These are phyloP conservation scores for Rosa rugosa DNA, from an alignment of 306 rosid species.

Conservation along the genomic window DNA sequence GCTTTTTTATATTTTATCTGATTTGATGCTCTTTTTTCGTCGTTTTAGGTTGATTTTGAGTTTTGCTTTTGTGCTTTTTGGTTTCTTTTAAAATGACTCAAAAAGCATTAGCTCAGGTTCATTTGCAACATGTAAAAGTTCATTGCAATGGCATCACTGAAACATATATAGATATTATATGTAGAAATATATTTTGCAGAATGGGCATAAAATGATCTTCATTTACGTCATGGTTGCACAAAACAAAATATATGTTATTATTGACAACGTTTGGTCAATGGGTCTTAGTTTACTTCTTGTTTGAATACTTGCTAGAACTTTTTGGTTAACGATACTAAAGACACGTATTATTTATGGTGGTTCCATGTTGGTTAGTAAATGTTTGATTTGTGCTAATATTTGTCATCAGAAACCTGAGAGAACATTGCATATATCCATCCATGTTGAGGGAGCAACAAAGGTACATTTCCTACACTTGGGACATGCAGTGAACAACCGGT, in stretches of 20 bases:
- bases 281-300: background rate
- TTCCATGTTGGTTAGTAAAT: background rate
- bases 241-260: background rate
- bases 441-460: conserved; percentile 97
- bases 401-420: conserved; percentile 81
- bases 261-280: background rate
- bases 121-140: background rate
- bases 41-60: background rate
- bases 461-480: conserved; percentile 40
- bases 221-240: background rate
- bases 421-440: conserved; percentile 69
- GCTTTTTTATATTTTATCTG: background rate
- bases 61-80: background rate
- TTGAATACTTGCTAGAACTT: background rate
- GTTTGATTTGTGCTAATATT: conserved; percentile 29
- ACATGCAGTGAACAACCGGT: background rate
- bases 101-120: background rate
- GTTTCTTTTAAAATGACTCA: background rate
- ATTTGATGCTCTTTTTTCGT: background rate
- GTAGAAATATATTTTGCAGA: background rate
- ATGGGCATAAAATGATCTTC: background rate
- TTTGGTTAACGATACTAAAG: background rate
- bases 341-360: background rate
- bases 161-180: background rate
- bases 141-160: background rate